phyloP scores from a whole-genome alignment of 108 stramenopile species.

The Schizochytrium sp. region DNA sequence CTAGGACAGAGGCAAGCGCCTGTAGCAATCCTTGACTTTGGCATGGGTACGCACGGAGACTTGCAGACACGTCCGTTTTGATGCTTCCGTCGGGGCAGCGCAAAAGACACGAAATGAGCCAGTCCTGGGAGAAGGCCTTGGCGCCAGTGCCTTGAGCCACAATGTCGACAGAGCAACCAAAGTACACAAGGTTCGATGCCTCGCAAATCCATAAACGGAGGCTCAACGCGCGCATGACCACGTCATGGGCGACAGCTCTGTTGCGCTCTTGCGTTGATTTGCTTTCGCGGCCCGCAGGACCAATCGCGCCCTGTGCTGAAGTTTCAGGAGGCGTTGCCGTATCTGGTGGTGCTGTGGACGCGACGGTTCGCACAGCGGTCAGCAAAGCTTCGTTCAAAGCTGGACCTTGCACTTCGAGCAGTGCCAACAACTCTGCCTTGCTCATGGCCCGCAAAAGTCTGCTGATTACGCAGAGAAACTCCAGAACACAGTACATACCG shows the following conservation, averaged over 20 bases:
- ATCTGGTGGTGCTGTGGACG: background rate
- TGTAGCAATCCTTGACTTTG: background rate
- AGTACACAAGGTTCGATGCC: background rate
- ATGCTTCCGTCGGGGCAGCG: background rate
- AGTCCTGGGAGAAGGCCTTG: background rate
- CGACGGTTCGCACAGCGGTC: background rate
- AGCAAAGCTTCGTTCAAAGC: background rate
- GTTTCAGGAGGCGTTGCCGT: no score
- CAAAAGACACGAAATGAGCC: background rate
- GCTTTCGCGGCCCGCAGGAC: no score
- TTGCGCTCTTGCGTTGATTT: no score
- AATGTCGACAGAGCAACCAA: background rate
- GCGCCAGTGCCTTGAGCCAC: background rate
- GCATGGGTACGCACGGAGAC: background rate
- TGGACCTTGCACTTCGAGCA: background rate
- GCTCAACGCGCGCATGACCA: background rate
- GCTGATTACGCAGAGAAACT: background rate
- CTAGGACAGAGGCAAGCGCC: background rate
- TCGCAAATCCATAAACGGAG: background rate
- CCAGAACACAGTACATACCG: background rate
- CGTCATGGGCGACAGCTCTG: background rate
- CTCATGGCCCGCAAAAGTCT: background rate
- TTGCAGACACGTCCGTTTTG: background rate
- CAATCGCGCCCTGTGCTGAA: no score
- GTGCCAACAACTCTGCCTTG: background rate